These are phyloP conservation scores for Aspergillus texensis DNA, from an alignment of 2,329 filamentous ascomycete species.

Conservation along the genomic window DNA sequence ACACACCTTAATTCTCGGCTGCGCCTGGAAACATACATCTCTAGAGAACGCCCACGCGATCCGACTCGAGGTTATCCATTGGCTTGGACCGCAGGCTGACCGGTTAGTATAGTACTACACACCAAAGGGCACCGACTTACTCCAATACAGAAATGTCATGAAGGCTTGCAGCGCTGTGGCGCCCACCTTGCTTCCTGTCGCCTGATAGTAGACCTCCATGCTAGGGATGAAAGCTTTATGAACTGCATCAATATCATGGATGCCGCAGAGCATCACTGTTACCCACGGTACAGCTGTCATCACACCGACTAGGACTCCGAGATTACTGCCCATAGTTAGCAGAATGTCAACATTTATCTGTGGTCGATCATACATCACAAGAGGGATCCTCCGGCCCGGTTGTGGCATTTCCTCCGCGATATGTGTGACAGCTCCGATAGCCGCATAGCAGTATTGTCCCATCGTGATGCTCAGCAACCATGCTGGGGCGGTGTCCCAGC, in stretches of 20 bases:
- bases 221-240: constrained; percentile 1
- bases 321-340: constrained; percentile 18
- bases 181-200: constrained; percentile 3
- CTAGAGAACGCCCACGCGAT: constrained; percentile 12
- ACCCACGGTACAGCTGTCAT: constrained; percentile 6
- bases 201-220: constrained; percentile 8
- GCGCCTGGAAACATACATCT: constrained; percentile 1
- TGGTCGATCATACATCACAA: constrained; percentile 3
- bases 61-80: constrained; percentile 11
- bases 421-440: constrained; percentile 27
- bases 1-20: constrained; percentile 40
- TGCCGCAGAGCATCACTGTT: constrained; percentile 1
- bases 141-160: constrained; percentile 5
- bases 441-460: constrained; percentile 30
- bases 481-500: constrained; percentile 27
- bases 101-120: not conserved
- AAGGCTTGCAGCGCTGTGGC: constrained; percentile 4
- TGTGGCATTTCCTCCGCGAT: constrained; percentile 24
- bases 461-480: constrained; percentile 28
- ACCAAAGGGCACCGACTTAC: constrained; percentile 1
- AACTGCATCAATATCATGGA: constrained; percentile 6
- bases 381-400: constrained; percentile 3
- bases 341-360: not conserved
- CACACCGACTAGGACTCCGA: not conserved
- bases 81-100: constrained; percentile 5